These are phyloP conservation scores for Lyophyllum atratum DNA, from an alignment of 768 basidiomycete species.

Conservation along the genomic window DNA sequence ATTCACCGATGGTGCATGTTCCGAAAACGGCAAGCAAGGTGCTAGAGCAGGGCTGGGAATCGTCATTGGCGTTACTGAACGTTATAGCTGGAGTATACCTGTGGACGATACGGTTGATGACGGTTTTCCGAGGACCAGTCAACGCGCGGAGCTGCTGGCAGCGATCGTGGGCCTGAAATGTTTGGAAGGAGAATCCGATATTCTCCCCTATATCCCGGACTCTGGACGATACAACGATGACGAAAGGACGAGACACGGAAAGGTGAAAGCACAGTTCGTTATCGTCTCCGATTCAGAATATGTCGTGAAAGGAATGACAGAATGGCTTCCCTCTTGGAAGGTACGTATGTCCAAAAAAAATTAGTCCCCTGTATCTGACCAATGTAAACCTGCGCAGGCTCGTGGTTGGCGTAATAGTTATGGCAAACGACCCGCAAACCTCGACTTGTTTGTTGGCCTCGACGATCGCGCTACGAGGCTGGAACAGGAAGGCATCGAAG, in stretches of 20 bases:
- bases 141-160: constrained; percentile 18
- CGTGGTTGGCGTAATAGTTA: constrained; percentile 1
- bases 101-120: constrained; percentile 11
- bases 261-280: not conserved
- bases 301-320: not conserved
- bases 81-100: constrained; percentile 11
- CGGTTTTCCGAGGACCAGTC: constrained; percentile 10
- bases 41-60: constrained; percentile 29
- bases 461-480: not conserved
- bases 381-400: not conserved
- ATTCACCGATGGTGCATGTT: constrained; percentile 32
- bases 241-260: not conserved
- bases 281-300: constrained; percentile 4
- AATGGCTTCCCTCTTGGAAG: not conserved
- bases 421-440: constrained; percentile 2
- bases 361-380: too few species aligned
- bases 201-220: too few species aligned
- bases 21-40: constrained; percentile 20
- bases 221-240: not conserved
- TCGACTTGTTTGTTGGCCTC: constrained; percentile 3
- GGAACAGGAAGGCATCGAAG: not conserved
- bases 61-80: constrained; percentile 4
- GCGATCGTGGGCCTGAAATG: constrained; percentile 7
- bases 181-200: not conserved
- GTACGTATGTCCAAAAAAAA: not conserved